A percentile compares a stretch with the other conserved stretches of the same genome.
phyloP scores from a whole-genome alignment of 129 eudicot species.

The Logfia minima region DNA sequence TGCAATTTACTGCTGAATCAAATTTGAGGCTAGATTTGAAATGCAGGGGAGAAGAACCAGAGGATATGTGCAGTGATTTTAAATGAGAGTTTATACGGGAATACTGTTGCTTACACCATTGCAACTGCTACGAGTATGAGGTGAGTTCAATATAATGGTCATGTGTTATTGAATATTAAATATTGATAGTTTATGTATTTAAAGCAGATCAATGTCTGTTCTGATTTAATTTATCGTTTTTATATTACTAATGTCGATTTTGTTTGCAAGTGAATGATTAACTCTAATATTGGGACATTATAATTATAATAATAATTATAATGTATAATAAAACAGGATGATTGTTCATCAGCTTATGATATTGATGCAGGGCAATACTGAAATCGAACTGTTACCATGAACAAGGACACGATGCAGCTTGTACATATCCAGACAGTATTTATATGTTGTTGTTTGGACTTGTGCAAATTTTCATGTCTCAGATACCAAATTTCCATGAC shows the following conservation, averaged over 20 bases:
- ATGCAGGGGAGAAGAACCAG: constrained; percentile 43
- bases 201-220: background rate
- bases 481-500: constrained; percentile 69
- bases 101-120: constrained; percentile 53
- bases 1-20: background rate
- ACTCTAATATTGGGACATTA: background rate
- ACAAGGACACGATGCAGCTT: constrained; percentile 51
- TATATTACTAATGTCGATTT: background rate
- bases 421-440: constrained; percentile 39
- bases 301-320: background rate
- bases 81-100: constrained; percentile 43
- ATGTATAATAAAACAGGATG: background rate
- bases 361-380: constrained; percentile 57
- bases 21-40: constrained; percentile 23
- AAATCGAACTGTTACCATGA: constrained; percentile 61
- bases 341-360: background rate
- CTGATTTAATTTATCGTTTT: constrained; percentile 4
- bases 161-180: background rate
- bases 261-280: background rate
- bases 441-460: constrained; percentile 63
- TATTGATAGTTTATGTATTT: constrained; percentile 10
- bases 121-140: constrained; percentile 57
- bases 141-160: constrained; percentile 15
- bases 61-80: constrained; percentile 38
- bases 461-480: constrained; percentile 56